These are phyloP conservation scores for Microdochium trichocladiopsis DNA, from an alignment of 2,329 filamentous ascomycete genomes.

Conservation along the genomic window DNA sequence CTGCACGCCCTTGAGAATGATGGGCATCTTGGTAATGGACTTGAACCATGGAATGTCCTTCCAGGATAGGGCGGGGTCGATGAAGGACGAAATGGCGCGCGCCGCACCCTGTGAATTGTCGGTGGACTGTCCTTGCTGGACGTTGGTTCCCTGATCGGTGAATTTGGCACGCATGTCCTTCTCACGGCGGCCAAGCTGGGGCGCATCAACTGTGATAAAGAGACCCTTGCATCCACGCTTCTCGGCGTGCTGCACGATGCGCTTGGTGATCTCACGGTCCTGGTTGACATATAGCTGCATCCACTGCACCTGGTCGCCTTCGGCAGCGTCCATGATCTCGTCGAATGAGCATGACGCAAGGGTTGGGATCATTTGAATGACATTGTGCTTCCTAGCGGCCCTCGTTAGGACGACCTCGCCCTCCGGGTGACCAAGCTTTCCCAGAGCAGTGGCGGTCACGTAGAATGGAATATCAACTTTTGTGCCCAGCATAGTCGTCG, in stretches of 20 bases:
- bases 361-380: constrained; percentile 98
- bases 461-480: constrained; percentile 87
- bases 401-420: constrained; percentile 88
- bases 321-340: constrained; percentile 83
- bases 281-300: constrained; percentile 97
- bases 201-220: constrained; percentile 97
- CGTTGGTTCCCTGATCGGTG: constrained; percentile 71
- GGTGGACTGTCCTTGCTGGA: constrained; percentile 69
- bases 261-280: constrained; percentile 81
- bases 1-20: constrained; percentile 94
- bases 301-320: constrained; percentile 85
- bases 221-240: constrained; percentile 85
- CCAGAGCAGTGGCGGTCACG: constrained; percentile 90
- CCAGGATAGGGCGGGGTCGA: constrained; percentile 91
- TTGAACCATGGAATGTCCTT: constrained; percentile 91
- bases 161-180: constrained; percentile 98
- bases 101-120: constrained; percentile 90
- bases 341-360: constrained; percentile 96
- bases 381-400: constrained; percentile 76
- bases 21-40: constrained; percentile 86
- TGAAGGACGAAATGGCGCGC: constrained; percentile 91
- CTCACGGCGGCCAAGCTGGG: constrained; percentile 87
- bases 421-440: constrained; percentile 89
- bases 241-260: constrained; percentile 89
- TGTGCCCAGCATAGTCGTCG: constrained; percentile 88